These are phyloP conservation scores for Tylopilus sp. DNA, from an alignment of 1,284 basidiomycete species.

Conservation along the genomic window DNA sequence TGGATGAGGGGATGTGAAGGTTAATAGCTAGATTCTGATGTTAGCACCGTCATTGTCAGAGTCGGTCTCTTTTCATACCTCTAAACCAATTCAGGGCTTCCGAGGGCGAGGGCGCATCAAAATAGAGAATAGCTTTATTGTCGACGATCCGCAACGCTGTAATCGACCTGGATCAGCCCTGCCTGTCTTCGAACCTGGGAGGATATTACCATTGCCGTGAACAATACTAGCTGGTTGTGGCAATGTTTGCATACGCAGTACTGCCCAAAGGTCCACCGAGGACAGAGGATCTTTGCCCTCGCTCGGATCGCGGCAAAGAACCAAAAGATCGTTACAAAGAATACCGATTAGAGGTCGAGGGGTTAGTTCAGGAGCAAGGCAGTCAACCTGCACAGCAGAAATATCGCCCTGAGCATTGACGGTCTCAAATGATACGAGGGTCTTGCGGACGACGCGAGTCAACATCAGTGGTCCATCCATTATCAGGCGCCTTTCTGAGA, in stretches of 20 bases:
- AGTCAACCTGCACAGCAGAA: slow-evolving; percentile 83
- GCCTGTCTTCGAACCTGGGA: slow-evolving; percentile 7
- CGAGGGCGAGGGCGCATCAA: slow-evolving; percentile 78
- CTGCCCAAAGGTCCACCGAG: slow-evolving; percentile 86
- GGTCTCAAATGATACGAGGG: slow-evolving; percentile 79
- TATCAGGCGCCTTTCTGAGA: slow-evolving; percentile 64
- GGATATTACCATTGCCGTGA: slow-evolving; percentile 69
- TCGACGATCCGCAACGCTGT: slow-evolving; percentile 78
- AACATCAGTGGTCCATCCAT: slow-evolving; percentile 84
- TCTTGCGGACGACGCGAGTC: slow-evolving; percentile 87
- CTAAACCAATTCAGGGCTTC: slow-evolving; percentile 88
- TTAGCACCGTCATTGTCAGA: slow-evolving; percentile 1
- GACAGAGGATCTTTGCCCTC: slow-evolving; percentile 70
- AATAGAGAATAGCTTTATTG: slow-evolving; percentile 90
- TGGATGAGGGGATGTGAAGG: slow-evolving; percentile 57
- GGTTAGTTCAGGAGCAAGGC: slow-evolving; percentile 77
- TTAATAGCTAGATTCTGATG: slow-evolving; percentile 49
- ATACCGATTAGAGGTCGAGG: slow-evolving; percentile 74
- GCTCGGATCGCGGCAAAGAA: slow-evolving; percentile 80
- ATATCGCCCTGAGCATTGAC: slow-evolving; percentile 73
- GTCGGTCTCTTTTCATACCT: slow-evolving; percentile 43
- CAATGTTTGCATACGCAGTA: slow-evolving; percentile 86
- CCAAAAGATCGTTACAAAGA: slow-evolving; percentile 89
- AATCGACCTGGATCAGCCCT: slow-evolving; percentile 6
- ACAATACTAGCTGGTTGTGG: slow-evolving; percentile 89